A percentile compares a stretch with the other conserved stretches of the same genome.
phyloP scores from a whole-genome alignment of 371 early-diverging fungal species.

The Rhizopus stolonifer region DNA sequence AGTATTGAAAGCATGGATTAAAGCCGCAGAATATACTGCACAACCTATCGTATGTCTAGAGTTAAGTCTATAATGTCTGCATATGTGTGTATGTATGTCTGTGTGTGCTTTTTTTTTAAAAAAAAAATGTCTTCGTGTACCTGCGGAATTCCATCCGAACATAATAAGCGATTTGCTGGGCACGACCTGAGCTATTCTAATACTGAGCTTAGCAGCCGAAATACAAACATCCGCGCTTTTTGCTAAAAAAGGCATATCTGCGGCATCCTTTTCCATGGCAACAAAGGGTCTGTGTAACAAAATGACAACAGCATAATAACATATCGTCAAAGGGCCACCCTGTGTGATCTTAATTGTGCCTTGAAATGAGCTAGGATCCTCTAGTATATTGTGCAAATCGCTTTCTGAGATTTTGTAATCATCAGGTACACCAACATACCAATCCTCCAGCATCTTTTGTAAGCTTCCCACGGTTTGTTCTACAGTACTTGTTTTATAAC shows the following conservation, averaged over 20 bases:
- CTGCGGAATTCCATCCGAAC: slow-evolving; percentile 49
- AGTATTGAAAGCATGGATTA: slow-evolving; percentile 46
- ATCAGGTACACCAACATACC: slow-evolving; percentile 26
- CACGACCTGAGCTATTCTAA: slow-evolving; percentile 48
- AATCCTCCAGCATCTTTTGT: slow-evolving; percentile 30
- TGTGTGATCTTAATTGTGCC: slow-evolving; percentile 17
- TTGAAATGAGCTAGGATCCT: slow-evolving; percentile 1
- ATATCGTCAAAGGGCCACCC: slow-evolving; percentile 45
- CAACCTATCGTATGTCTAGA: no score
- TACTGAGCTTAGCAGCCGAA: slow-evolving; percentile 48
- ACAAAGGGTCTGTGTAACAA: slow-evolving; percentile 56
- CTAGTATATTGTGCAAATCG: slow-evolving; percentile 13
- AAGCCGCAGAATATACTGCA: slow-evolving; percentile 40
- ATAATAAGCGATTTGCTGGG: slow-evolving; percentile 26
- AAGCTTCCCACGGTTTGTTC: slow-evolving; percentile 26
- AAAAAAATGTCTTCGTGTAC: no score
- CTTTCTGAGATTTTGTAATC: slow-evolving; percentile 23
- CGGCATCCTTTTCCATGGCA: slow-evolving; percentile 7
- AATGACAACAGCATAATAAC: slow-evolving; percentile 37
- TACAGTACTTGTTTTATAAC: slow-evolving; percentile 25
- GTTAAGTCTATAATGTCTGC: no score
- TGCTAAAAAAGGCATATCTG: slow-evolving; percentile 6
- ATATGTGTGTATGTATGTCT: neutral
- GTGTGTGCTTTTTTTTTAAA: neutral
- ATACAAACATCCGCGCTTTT: slow-evolving; percentile 41